These are phyloP conservation scores for Labyrinthula sp. DNA, from an alignment of 352 stramenopile genomes.

Conservation along the genomic window DNA sequence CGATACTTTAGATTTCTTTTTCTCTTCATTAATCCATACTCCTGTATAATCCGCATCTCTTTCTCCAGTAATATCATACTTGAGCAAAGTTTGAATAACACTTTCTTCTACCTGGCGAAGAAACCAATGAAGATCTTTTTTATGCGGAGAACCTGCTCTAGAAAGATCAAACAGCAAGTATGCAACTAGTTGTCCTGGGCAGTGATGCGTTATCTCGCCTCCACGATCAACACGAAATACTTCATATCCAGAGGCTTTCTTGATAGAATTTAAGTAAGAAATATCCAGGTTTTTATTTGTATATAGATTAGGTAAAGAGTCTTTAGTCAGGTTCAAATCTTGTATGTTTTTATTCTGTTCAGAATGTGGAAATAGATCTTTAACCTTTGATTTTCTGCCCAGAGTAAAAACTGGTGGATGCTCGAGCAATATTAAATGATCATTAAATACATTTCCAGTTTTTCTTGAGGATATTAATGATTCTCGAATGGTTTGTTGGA, in stretches of 20 bases:
- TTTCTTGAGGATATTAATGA: no score
- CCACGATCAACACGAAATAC: constrained; percentile 92
- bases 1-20: constrained; percentile 86
- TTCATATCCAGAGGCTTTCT: no score
- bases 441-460: constrained; percentile 1
- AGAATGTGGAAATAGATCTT: constrained; percentile 54
- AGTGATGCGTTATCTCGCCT: constrained; percentile 94
- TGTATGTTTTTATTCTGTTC: not conserved
- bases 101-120: constrained; percentile 79
- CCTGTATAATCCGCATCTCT: constrained; percentile 70
- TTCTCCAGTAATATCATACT: constrained; percentile 58
- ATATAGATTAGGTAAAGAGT: constrained; percentile 3
- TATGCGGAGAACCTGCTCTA: no score
- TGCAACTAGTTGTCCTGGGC: constrained; percentile 82
- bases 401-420: constrained; percentile 84
- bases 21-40: constrained; percentile 82
- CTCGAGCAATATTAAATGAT: constrained; percentile 57
- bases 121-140: constrained; percentile 91
- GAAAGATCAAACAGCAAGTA: constrained; percentile 90
- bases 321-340: constrained; percentile 7
- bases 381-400: constrained; percentile 41
- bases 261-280: constrained; percentile 38
- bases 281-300: constrained; percentile 7
- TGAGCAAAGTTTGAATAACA: constrained; percentile 64
- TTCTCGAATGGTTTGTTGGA: no score